Evolutionary conservation across 306 rosid genomes (phyloP), one percentile per base, ranked within the genome.

Genomic region (cucumber (Cucumis sativus)): DNA sequence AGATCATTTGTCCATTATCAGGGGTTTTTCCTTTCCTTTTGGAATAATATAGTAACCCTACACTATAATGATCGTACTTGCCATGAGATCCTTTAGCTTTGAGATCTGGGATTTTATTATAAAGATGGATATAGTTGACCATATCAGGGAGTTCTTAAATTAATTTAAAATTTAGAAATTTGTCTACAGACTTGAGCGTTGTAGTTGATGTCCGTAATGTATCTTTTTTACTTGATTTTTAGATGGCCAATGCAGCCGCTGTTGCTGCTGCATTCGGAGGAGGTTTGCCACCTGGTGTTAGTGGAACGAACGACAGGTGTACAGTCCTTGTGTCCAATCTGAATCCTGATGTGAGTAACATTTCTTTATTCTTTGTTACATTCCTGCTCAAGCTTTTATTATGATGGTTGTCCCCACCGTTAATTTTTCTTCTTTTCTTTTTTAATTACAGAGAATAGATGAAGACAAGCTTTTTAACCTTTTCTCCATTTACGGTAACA

Each of bases 221-320:
- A 16, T 76, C 40, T 52, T 65, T 67, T 59, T 77, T 17, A 76
- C 67, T 47, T 82, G 75, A 80, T 68, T 74, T 78, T 45, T 88
- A 92, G 99, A 89, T 90, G 97, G 84, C 93, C 41, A 92, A 96
- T 78, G 92, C 93, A 20, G 91, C 97, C 10, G 98, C 98, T 62
- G 89, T 92, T 81, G 93, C 97, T 15, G 88, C 98, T 55, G 97
- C 98, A 82, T 92, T 92, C 65, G 99, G 91, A 35, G 99, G 97
- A 82, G 96, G 97, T 81, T 83, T 96, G 86, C 99, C 99, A 74
- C 99, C 96, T 74, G 99, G 98, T 60, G 87, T 96, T 62, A 91
- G 93, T 41, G 99, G 99, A 82, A 91, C 99, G 30, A 96, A 96
- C 81, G 99, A 96, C 68, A 88, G 97, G 88, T 92, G 99, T 87